Percentiles rank a stretch among this genome's conserved stretches.
Conservation (phyloP, 306 rosid genomes). For the Cucurbita argyrosperma region DNA sequence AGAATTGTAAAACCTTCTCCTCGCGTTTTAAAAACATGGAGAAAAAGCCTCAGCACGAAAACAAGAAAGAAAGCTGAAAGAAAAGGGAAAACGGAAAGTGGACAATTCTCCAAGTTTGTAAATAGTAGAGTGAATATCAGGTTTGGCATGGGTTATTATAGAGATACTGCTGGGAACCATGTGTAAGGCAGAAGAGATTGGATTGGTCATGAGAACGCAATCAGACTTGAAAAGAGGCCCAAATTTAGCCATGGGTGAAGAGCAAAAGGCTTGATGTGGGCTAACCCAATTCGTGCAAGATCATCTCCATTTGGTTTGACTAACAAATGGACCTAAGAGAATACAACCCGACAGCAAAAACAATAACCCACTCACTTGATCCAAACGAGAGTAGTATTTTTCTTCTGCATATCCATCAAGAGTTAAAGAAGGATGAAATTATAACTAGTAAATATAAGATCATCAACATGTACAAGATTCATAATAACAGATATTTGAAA, state of each 20-base stretch:
- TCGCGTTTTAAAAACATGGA: no score
- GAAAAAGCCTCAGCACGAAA: no score
- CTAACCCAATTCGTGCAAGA: neutral
- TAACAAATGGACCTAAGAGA: neutral
- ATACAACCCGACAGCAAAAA: neutral
- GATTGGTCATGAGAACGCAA: neutral
- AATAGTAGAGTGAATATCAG: neutral
- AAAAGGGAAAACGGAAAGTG: no score
- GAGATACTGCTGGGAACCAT: neutral
- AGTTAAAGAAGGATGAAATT: neutral
- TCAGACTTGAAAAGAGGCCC: neutral
- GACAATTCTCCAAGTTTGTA: neutral
- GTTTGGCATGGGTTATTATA: neutral
- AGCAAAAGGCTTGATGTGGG: neutral
- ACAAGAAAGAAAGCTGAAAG: no score
- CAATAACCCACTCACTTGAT: no score
- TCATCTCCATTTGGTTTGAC: neutral
- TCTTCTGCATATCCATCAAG: neutral
- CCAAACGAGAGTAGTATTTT: no score
- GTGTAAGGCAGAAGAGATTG: neutral
- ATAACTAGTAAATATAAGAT: neutral
- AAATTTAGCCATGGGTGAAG: neutral
- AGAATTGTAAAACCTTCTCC: no score
- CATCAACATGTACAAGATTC: neutral
- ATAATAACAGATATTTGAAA: neutral